Conservation (phyloP, 768 basidiomycete genomes). For the Podaxis sp. region DNA sequence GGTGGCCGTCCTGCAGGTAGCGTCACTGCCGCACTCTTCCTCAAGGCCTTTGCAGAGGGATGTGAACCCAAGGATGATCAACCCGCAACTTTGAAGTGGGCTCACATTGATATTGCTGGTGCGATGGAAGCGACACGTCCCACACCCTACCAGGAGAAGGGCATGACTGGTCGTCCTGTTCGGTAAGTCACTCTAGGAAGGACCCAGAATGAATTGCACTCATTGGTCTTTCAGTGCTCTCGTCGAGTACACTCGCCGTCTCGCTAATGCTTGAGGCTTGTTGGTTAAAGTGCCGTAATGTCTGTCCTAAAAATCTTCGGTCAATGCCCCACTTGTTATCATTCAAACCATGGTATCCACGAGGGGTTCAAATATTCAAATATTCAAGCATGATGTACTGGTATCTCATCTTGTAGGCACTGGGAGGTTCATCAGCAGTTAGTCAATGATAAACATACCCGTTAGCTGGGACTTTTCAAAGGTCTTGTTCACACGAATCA, state of each 20-base stretch:
- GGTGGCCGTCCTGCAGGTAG: constrained; percentile 74
- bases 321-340: not conserved
- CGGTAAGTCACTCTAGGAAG: constrained; percentile 46
- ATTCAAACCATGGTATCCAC: not conserved
- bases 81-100: constrained; percentile 68
- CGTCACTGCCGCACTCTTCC: constrained; percentile 84
- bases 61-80: constrained; percentile 61
- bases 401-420: not conserved
- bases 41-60: constrained; percentile 80
- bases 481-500: not conserved
- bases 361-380: not conserved
- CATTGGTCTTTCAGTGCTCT: constrained; percentile 29
- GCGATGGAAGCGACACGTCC: constrained; percentile 67
- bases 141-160: constrained; percentile 64
- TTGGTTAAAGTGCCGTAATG: not conserved
- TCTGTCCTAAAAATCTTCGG: not conserved
- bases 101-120: constrained; percentile 84
- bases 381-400: not conserved
- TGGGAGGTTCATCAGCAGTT: not conserved
- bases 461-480: not conserved
- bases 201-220: not conserved
- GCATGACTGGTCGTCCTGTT: constrained; percentile 80
- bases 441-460: not conserved
- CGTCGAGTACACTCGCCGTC: constrained; percentile 40
- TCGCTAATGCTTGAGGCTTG: constrained; percentile 26